phyloP scores from a whole-genome alignment of 176 grass and related monocot species.

The Eragrostis nindensis region DNA sequence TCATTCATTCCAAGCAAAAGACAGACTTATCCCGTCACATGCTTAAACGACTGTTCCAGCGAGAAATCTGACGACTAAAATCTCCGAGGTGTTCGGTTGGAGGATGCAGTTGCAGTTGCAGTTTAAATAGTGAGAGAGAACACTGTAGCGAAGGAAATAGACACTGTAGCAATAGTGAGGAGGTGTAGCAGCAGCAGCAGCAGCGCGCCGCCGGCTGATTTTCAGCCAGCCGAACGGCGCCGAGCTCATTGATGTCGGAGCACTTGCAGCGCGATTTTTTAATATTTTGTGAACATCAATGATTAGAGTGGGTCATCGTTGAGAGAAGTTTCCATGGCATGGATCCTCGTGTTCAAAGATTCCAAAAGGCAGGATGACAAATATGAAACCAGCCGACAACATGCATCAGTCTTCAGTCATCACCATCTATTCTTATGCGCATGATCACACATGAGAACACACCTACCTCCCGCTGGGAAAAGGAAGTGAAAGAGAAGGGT shows the following conservation, averaged over 20 bases:
- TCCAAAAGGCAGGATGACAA: slow-evolving; percentile 30
- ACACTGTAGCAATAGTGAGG: no score
- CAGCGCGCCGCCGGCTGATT: no score
- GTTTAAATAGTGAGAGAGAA: no score
- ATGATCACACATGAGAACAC: neutral
- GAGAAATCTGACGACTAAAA: no score
- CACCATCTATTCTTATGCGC: neutral
- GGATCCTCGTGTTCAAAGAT: slow-evolving; percentile 20
- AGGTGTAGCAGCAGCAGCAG: no score
- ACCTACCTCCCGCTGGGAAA: neutral
- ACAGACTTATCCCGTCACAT: no score
- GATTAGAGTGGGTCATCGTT: no score
- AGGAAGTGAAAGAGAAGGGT: neutral
- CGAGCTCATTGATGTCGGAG: neutral
- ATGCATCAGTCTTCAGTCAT: slow-evolving; percentile 3
- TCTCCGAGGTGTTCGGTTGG: no score
- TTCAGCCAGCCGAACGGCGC: no score
- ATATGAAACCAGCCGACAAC: slow-evolving; percentile 8
- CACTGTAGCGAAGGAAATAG: no score
- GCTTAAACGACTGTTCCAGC: neutral
- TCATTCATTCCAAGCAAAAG: slow-evolving; percentile 17
- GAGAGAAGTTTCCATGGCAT: no score
- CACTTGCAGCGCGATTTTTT: neutral
- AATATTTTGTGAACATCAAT: neutral
- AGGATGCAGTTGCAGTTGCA: no score